Evolutionary conservation across 2,329 filamentous ascomycete species (phyloP), one percentile per base, ranked within the genome.

Genomic region (Trichophyton verrucosum): DNA sequence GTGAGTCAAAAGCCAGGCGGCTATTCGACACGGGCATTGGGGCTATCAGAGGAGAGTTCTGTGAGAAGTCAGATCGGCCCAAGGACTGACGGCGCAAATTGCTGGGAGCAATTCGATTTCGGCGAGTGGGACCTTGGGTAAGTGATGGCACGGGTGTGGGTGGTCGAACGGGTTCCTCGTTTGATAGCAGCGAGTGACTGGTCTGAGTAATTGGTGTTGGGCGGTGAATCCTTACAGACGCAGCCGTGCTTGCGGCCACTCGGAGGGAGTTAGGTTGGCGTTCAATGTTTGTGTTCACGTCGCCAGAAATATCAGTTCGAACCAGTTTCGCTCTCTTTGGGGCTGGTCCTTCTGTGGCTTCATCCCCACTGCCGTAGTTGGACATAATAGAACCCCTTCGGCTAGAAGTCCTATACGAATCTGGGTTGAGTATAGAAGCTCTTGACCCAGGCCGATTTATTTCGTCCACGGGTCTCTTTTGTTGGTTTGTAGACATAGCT

Each of bases 221-320:
- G 51, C 91, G 83, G 72, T 96, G 88, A 56, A 86, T 86, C 49
- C 92, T 87, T 62, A 97, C 80, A 3, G 91, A 96, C 47, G 90
- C 89, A 51, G 91, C 87, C 15, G 89, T 95, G 71, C 90, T 95
- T 55, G 92, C 92, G 63, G 89, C 86, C n/a, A 96, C 90, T 57
- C 91, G 83, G 27, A 97, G 78, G 2, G 89, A 95, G 57, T 94
- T 90, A 8, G 85, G 82, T 33, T 85, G 85, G 44, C 83, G 81
- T 58, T 86, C 88, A 67, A 96, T 78, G 61, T 78, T 78, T 66
- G 88, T 22, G 83, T 84, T 64, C 81, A 72, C 82, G 66, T 83
- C 86, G 58, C 86, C 85, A n/a, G 84, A 84, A 75, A 85, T 86
- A 64, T 88, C 84, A 11, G 86, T 82, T 69, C 86, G 83, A 20